Evolutionary conservation across 306 rosid genomes (phyloP).

Genomic region (Cercis canadensis): DNA sequence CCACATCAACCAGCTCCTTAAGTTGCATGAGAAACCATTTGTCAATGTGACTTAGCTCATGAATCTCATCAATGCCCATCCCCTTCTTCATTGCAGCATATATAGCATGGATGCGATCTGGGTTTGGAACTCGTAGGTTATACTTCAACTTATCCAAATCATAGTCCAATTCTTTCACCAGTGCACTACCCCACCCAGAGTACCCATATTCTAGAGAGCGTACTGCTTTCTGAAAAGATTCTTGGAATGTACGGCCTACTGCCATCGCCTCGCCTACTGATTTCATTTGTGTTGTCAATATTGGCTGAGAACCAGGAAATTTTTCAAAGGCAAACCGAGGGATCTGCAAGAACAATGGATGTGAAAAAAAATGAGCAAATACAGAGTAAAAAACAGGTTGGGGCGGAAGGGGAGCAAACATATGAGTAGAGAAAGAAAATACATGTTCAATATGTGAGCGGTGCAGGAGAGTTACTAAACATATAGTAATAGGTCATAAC

Average conservation of each 20-base stretch:
- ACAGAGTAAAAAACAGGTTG: not conserved
- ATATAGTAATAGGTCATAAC: no score
- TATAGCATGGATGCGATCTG: slow-evolving; percentile 87
- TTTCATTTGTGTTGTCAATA: slow-evolving; percentile 95
- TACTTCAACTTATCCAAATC: slow-evolving; percentile 91
- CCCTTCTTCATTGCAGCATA: slow-evolving; percentile 98
- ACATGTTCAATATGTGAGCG: no score
- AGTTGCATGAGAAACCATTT: slow-evolving; percentile 93
- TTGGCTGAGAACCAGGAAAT: slow-evolving; percentile 97
- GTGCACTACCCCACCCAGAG: slow-evolving; percentile 90
- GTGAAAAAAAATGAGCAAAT: slow-evolving; percentile 1
- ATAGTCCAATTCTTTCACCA: slow-evolving; percentile 78
- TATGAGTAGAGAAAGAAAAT: no score
- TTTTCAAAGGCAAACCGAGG: slow-evolving; percentile 97
- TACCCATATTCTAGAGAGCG: slow-evolving; percentile 89
- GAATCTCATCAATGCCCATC: slow-evolving; percentile 82
- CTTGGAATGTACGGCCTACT: slow-evolving; percentile 91
- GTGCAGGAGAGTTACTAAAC: no score
- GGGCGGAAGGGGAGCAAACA: no score
- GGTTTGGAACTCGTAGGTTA: slow-evolving; percentile 90
- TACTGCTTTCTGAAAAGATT: slow-evolving; percentile 94
- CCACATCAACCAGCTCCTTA: slow-evolving; percentile 85
- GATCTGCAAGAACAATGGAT: slow-evolving; percentile 65
- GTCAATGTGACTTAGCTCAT: slow-evolving; percentile 81
- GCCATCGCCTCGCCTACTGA: slow-evolving; percentile 99